These are phyloP conservation scores for Lasiosphaeris hirsuta DNA, from an alignment of 495 filamentous ascomycete genomes.

Conservation along the genomic window DNA sequence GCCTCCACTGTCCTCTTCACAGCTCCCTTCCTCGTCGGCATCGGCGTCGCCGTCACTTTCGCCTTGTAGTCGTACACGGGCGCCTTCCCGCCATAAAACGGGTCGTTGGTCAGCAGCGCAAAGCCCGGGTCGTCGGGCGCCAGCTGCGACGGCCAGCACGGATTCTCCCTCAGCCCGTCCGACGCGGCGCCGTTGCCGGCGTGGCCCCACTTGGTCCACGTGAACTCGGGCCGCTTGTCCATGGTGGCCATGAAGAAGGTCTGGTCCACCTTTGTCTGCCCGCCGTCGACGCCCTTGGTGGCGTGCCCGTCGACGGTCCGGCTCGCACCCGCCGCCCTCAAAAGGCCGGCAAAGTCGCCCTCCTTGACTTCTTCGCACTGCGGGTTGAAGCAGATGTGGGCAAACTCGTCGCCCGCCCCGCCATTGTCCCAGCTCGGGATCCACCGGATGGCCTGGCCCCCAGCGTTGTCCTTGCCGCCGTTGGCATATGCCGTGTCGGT, in stretches of 20 bases:
- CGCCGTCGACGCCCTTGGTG: no score
- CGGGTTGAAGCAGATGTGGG: not conserved
- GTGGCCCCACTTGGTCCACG: conserved; percentile 5
- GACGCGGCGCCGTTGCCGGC: not conserved
- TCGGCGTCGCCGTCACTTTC: conserved; percentile 1
- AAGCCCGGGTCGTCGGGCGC: conserved; percentile 11
- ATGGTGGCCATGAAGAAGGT: not conserved
- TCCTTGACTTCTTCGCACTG: not conserved
- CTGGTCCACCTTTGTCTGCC: not conserved
- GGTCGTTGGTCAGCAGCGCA: conserved; percentile 1
- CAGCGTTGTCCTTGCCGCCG: not conserved
- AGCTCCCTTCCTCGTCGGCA: not conserved
- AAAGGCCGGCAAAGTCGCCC: not conserved
- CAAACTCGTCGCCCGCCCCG: not conserved
- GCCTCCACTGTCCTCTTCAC: not conserved
- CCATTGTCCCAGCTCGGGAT: not conserved
- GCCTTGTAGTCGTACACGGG: conserved; percentile 1
- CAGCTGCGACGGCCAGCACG: conserved; percentile 9
- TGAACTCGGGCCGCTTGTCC: conserved; percentile 8
- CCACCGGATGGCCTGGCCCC: not conserved
- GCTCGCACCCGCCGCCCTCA: not conserved
- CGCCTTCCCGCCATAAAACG: conserved; percentile 1
- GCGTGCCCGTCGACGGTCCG: no score
- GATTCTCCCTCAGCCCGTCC: conserved; percentile 6
- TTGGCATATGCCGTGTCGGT: not conserved